phyloP scores from a whole-genome alignment of 257 asterid species.

The Capsicum chinense region DNA sequence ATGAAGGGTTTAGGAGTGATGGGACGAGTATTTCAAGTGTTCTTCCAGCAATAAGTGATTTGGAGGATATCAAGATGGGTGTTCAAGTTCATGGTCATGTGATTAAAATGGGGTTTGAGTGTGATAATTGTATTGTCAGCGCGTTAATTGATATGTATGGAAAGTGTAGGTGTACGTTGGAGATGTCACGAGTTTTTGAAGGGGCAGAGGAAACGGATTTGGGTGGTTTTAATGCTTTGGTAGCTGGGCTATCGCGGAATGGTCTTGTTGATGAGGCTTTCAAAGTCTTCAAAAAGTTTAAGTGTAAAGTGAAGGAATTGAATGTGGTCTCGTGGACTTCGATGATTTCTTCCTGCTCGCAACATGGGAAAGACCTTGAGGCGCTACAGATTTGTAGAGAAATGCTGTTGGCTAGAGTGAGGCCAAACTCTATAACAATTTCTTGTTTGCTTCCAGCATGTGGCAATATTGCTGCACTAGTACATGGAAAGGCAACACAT shows the following conservation, averaged over 20 bases:
- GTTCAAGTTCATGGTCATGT: slow-evolving; percentile 71
- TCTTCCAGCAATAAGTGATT: slow-evolving; percentile 78
- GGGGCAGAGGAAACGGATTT: slow-evolving; percentile 59
- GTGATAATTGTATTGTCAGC: slow-evolving; percentile 71
- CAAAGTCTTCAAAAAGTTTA: slow-evolving; percentile 51
- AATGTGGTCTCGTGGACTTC: slow-evolving; percentile 98
- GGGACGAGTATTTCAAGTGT: slow-evolving; percentile 79
- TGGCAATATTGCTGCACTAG: slow-evolving; percentile 80
- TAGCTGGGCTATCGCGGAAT: slow-evolving; percentile 78
- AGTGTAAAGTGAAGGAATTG: slow-evolving; percentile 52
- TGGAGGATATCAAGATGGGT: slow-evolving; percentile 58
- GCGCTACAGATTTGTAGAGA: slow-evolving; percentile 85
- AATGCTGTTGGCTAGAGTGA: slow-evolving; percentile 72
- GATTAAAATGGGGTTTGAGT: slow-evolving; percentile 61
- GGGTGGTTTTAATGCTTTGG: slow-evolving; percentile 72
- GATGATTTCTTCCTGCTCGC: slow-evolving; percentile 80
- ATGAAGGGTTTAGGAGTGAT: slow-evolving; percentile 55
- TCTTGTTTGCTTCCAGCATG: slow-evolving; percentile 94
- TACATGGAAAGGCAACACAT: slow-evolving; percentile 85
- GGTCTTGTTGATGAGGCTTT: slow-evolving; percentile 76
- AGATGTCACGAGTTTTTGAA: slow-evolving; percentile 64
- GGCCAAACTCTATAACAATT: slow-evolving; percentile 74
- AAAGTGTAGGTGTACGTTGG: slow-evolving; percentile 57
- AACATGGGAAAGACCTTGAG: slow-evolving; percentile 79
- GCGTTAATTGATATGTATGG: slow-evolving; percentile 84